Conservation (phyloP, 257 asterid genomes). For the Solanum verrucosum region DNA sequence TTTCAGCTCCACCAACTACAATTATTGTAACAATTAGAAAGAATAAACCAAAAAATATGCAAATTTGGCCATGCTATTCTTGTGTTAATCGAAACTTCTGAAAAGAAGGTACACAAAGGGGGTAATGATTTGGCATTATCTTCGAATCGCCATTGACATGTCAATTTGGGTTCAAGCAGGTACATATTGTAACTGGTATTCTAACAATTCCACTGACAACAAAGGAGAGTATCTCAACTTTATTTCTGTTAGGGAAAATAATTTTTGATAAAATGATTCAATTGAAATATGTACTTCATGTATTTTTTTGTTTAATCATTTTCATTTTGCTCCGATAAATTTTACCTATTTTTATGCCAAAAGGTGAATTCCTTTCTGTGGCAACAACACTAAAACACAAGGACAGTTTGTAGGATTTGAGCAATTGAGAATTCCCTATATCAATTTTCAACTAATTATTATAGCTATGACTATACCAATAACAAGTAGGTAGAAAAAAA, state of each 20-base stretch:
- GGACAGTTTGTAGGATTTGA: neutral
- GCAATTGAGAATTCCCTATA: neutral
- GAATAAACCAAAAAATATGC: neutral
- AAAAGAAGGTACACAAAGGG: neutral
- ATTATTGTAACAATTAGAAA: neutral
- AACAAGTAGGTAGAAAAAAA: neutral
- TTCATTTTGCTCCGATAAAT: neutral
- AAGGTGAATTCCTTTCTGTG: neutral
- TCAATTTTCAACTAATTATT: neutral
- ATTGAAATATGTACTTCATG: neutral
- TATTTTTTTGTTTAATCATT: neutral
- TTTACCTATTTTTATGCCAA: neutral
- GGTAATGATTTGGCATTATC: neutral
- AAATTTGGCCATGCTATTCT: neutral
- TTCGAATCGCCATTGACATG: neutral
- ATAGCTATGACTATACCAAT: neutral
- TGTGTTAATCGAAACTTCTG: neutral
- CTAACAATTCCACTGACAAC: neutral
- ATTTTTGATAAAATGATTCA: neutral
- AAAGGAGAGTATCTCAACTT: neutral
- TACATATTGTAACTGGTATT: neutral
- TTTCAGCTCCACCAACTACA: constrained; percentile 88
- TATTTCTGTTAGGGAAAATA: neutral
- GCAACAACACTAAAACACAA: neutral
- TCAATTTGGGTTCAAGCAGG: neutral